Base-by-base conservation (phyloP, 2,329 filamentous ascomycete species). In the Neofusicoccum umdonicola region DNA sequence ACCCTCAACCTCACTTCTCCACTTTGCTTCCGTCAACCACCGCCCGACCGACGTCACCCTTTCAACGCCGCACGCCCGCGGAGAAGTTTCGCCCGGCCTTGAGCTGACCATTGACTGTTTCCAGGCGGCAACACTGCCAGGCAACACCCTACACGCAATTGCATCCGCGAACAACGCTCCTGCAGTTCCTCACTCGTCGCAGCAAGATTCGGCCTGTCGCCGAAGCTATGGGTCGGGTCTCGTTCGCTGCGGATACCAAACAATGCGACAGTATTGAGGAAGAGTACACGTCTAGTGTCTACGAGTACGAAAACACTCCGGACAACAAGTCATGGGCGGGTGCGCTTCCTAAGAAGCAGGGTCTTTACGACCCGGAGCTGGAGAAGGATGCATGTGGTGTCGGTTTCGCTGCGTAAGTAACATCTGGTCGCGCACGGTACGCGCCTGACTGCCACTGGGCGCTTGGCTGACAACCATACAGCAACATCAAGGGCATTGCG, bases 341-440 rank as follows among this genome's bases (percentile, higher is more conserved):
- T 76, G 91, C 94, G 76, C 87, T 99, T 73, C 95, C 95, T 75
- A 88, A 96, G 86, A 96, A 96, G 88, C 94, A 98, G 88, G 95
- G 94, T 85, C 88, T 99, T 60, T 99, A 99, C 78, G 93, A 98
- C 82, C 95, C 95, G 68, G 88, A 89, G 78, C 88, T 96, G 69
- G 95, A 98, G 82, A 98, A 98, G 81, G 95, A 99, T 93, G 93
- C 95, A 71, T 99, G 95, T 77, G 95, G 95, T 91, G 95, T 99
- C 75, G 95, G 95, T 78, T 99, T 99, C 81, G 92, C 94, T 80
- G 96, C 94, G 92, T 96, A 84, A 83, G 88, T 85, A n/a, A 41
- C 34, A 34, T 27, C 52, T n/a, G 5, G 11, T 8, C 6, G n/a
- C 37, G n/a, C 56, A 34, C 15, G 41, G 4, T 31, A 1, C 2